Conservation (phyloP, 2,329 filamentous ascomycete genomes). For the Hymenotorrendiella dingleyae region DNA sequence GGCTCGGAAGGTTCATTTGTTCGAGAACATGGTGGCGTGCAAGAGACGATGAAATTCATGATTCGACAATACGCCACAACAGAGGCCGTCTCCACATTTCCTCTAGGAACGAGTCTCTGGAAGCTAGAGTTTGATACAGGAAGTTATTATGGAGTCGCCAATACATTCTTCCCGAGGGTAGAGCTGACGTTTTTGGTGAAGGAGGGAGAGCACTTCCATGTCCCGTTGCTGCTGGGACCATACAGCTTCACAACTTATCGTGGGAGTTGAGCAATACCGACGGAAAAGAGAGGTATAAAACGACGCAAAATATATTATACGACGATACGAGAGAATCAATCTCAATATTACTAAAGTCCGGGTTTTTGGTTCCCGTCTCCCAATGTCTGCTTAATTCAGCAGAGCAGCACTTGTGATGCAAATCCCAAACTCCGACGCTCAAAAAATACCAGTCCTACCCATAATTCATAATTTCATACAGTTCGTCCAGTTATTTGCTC, state of each 20-base stretch:
- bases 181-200: slow-evolving; percentile 47
- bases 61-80: slow-evolving; percentile 11
- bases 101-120: slow-evolving; percentile 43
- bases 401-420: neutral
- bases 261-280: slow-evolving; percentile 49
- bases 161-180: slow-evolving; percentile 52
- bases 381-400: neutral
- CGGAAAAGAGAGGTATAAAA: neutral
- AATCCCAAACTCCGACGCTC: slow-evolving; percentile 11
- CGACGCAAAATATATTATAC: neutral
- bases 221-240: slow-evolving; percentile 70
- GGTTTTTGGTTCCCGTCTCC: neutral
- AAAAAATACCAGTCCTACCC: slow-evolving; percentile 2
- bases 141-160: slow-evolving; percentile 60
- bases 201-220: slow-evolving; percentile 65
- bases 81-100: slow-evolving; percentile 1
- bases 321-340: slow-evolving; percentile 5
- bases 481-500: neutral
- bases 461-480: neutral
- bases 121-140: slow-evolving; percentile 68
- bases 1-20: neutral
- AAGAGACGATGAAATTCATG: slow-evolving; percentile 4
- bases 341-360: neutral
- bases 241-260: slow-evolving; percentile 80
- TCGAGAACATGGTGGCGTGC: slow-evolving; percentile 1